These are phyloP conservation scores for Auriscalpium orientale DNA, from an alignment of 768 basidiomycete species.

Conservation along the genomic window DNA sequence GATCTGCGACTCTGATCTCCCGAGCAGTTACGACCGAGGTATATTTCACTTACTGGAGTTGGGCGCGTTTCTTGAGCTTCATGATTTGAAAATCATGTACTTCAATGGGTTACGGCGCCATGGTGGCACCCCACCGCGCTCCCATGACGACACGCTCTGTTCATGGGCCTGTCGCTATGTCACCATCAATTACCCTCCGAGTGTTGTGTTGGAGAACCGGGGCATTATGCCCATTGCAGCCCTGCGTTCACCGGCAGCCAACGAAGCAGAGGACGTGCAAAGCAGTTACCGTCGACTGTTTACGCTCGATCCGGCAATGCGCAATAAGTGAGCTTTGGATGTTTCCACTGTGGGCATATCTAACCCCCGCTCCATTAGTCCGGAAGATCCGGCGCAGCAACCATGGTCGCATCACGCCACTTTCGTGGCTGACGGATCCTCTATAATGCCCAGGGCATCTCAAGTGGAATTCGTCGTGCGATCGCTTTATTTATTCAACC, in stretches of 20 bases:
- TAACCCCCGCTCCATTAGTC: too few species aligned
- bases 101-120: neutral
- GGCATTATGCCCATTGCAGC: neutral
- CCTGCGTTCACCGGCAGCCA: conserved; percentile 2
- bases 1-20: neutral
- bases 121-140: neutral
- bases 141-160: neutral
- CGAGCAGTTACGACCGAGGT: neutral
- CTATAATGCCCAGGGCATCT: too few species aligned
- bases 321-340: too few species aligned
- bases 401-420: too few species aligned
- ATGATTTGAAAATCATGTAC: neutral
- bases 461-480: too few species aligned
- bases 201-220: neutral
- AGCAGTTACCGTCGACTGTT: too few species aligned
- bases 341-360: too few species aligned
- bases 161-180: neutral
- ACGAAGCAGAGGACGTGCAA: too few species aligned
- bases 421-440: too few species aligned
- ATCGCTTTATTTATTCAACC: too few species aligned
- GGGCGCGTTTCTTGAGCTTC: neutral
- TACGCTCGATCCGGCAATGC: too few species aligned
- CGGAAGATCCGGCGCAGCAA: too few species aligned
- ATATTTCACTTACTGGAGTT: neutral
- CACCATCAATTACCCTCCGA: neutral